phyloP scores from a whole-genome alignment of 2,329 filamentous ascomycete species.

The Cladosporium sphaerospermum region DNA sequence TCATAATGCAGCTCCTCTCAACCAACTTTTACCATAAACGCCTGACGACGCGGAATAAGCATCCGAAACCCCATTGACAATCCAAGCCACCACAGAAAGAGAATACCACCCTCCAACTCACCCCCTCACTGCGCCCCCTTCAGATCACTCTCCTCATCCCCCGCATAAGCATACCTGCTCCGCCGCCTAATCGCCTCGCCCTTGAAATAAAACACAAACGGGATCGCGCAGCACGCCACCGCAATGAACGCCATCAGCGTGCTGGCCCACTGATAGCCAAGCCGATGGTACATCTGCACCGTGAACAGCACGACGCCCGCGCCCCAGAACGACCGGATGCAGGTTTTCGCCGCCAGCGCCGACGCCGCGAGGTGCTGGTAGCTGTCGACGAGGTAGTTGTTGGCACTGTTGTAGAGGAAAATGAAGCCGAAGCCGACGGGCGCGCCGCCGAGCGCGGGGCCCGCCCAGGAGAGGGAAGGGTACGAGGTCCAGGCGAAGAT shows the following conservation, averaged over 20 bases:
- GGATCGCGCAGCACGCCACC: constrained; percentile 43
- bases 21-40: no score
- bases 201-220: constrained; percentile 27
- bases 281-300: constrained; percentile 28
- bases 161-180: constrained; percentile 43
- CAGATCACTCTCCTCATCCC: constrained; percentile 37
- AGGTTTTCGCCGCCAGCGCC: constrained; percentile 34
- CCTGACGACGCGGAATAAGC: no score
- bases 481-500: constrained; percentile 50
- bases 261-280: constrained; percentile 36
- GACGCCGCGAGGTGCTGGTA: constrained; percentile 50
- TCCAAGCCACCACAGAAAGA: no score
- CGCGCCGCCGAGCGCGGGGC: constrained; percentile 53
- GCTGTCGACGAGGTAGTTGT: constrained; percentile 42
- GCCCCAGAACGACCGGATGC: constrained; percentile 33
- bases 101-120: no score
- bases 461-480: constrained; percentile 34
- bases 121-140: constrained; percentile 20
- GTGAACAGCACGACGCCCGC: constrained; percentile 34
- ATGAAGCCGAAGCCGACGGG: constrained; percentile 43
- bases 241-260: constrained; percentile 54
- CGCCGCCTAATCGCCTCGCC: constrained; percentile 21
- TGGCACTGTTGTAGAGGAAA: constrained; percentile 40
- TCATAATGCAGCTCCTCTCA: no score
- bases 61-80: no score